Conservation (phyloP, 2,329 filamentous ascomycete genomes). For the Taxawa tesnikishii region DNA sequence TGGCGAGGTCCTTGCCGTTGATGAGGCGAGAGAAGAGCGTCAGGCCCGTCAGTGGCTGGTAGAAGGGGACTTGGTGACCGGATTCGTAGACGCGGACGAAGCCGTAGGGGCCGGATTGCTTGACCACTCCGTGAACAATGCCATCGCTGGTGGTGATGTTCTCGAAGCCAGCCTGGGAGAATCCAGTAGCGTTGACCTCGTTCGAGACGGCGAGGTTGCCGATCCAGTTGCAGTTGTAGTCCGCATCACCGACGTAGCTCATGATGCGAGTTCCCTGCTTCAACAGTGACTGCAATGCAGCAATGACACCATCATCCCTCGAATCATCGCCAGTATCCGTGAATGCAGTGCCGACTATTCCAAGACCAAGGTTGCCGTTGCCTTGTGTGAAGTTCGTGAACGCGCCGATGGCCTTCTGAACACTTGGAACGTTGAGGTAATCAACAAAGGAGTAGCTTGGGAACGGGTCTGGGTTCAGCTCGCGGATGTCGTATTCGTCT, state of each 20-base stretch:
- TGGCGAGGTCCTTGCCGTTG: conserved; percentile 36
- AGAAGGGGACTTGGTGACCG: conserved; percentile 40
- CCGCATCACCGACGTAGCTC: conserved; percentile 35
- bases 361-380: conserved; percentile 29
- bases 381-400: conserved; percentile 44
- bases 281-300: conserved; percentile 26
- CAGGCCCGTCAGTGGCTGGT: conserved; percentile 38
- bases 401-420: conserved; percentile 48
- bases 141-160: conserved; percentile 31
- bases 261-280: conserved; percentile 28
- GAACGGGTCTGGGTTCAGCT: conserved; percentile 44
- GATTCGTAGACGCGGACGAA: conserved; percentile 39
- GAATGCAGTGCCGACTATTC: conserved; percentile 35
- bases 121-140: conserved; percentile 41
- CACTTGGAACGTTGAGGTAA: conserved; percentile 45
- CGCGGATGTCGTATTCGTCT: conserved; percentile 49
- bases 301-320: conserved; percentile 29
- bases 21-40: conserved; percentile 39
- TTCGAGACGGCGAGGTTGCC: conserved; percentile 29
- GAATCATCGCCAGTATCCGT: conserved; percentile 37
- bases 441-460: conserved; percentile 41
- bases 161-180: conserved; percentile 31
- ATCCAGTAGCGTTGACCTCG: conserved; percentile 29
- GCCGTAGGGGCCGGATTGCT: conserved; percentile 37
- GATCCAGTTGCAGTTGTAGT: conserved; percentile 28